These are phyloP conservation scores for Pichia sp. DNA, from an alignment of 1,139 yeast species.

Conservation along the genomic window DNA sequence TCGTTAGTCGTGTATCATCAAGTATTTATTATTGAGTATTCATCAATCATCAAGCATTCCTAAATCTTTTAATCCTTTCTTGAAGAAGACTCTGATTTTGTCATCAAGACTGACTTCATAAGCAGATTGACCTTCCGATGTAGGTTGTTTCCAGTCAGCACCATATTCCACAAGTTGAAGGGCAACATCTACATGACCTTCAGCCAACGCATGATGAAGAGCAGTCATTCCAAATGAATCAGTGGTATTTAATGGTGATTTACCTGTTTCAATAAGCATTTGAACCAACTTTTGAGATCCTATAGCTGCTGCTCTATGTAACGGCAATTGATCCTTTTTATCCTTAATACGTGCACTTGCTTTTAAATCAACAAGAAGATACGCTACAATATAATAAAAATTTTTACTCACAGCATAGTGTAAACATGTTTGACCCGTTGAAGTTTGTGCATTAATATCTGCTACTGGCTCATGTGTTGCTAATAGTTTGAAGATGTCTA, in stretches of 20 bases:
- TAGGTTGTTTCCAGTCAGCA: conserved; percentile 51
- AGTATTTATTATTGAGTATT: neutral
- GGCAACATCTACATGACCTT: conserved; percentile 81
- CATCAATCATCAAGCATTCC: conserved; percentile 5
- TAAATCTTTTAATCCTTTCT: conserved; percentile 8
- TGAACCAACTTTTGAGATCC: conserved; percentile 57
- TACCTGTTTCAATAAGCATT: conserved; percentile 44
- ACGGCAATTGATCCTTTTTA: conserved; percentile 54
- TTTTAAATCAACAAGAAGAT: conserved; percentile 43
- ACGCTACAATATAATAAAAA: conserved; percentile 46
- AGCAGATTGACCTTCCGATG: conserved; percentile 52
- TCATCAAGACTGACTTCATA: conserved; percentile 57
- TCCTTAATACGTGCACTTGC: conserved; percentile 66
- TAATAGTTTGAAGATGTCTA: conserved; percentile 42
- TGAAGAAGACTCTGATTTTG: conserved; percentile 43
- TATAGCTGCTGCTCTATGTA: conserved; percentile 79
- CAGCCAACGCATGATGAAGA: conserved; percentile 85
- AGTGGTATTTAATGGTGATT: conserved; percentile 59
- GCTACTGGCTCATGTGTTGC: conserved; percentile 38
- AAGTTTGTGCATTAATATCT: conserved; percentile 47
- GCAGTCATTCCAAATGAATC: conserved; percentile 82
- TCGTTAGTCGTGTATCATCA: too few species aligned
- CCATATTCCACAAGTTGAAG: conserved; percentile 54
- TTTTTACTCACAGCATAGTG: conserved; percentile 74
- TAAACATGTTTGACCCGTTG: conserved; percentile 64